Percentiles rank a stretch among this genome's conserved stretches.
Conservation (phyloP, 1,139 yeast species). For the Yamadazyma kanchanaburiensis region DNA sequence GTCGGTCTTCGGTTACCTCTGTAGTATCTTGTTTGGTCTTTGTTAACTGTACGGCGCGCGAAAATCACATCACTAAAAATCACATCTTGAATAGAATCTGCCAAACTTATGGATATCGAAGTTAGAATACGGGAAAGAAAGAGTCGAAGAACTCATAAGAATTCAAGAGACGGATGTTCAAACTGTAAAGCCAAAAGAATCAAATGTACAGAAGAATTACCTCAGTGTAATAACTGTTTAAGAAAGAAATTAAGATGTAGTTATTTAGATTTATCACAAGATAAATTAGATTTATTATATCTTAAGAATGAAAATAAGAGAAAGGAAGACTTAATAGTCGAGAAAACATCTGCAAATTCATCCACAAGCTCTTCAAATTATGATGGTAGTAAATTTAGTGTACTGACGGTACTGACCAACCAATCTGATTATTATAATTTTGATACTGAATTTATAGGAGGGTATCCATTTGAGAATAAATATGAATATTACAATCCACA, state of each 20-base stretch:
- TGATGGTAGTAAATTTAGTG: too few relatives aligned
- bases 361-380: too few relatives aligned
- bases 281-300: conserved; percentile 30
- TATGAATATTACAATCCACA: too few relatives aligned
- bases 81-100: neutral
- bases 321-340: too few relatives aligned
- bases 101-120: conserved; percentile 4
- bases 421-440: too few relatives aligned
- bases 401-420: too few relatives aligned
- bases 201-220: conserved; percentile 44
- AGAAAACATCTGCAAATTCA: too few relatives aligned
- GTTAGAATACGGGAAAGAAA: conserved; percentile 22
- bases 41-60: too few relatives aligned
- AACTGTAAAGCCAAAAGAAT: conserved; percentile 44
- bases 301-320: conserved; percentile 28
- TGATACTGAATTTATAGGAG: too few relatives aligned
- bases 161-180: conserved; percentile 47
- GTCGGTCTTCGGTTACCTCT: too few relatives aligned
- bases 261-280: conserved; percentile 39
- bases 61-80: neutral
- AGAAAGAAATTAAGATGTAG: conserved; percentile 41
- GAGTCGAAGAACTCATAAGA: conserved; percentile 43
- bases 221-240: conserved; percentile 38
- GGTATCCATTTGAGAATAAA: too few relatives aligned
- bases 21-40: too few relatives aligned